A percentile compares a stretch with the other conserved stretches of the same genome.
phyloP scores from a whole-genome alignment of 139 green algal species.

The Closterium sp. region DNA sequence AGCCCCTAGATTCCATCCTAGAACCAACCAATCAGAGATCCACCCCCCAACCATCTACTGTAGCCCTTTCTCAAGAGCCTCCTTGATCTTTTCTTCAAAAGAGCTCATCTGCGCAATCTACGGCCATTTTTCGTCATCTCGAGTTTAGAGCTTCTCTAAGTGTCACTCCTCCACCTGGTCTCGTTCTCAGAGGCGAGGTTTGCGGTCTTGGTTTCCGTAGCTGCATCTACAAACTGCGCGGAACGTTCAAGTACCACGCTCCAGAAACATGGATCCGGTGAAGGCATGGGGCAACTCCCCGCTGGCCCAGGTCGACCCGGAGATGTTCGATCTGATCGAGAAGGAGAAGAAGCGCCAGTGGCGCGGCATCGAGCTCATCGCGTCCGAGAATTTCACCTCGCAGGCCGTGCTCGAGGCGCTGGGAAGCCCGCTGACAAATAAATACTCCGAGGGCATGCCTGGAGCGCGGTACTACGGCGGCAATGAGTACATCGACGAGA shows the following conservation, averaged over 20 bases:
- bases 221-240: not conserved
- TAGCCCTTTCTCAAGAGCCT: too few species aligned
- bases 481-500: constrained; percentile 79
- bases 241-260: not conserved
- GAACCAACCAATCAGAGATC: too few species aligned
- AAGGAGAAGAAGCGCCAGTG: constrained; percentile 91
- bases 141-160: too few species aligned
- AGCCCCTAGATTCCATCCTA: too few species aligned
- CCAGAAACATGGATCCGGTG: constrained; percentile 15
- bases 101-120: too few species aligned
- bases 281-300: constrained; percentile 46
- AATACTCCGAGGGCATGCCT: constrained; percentile 92
- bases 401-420: constrained; percentile 89
- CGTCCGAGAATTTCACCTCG: constrained; percentile 96
- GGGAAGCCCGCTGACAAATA: constrained; percentile 96
- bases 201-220: not conserved
- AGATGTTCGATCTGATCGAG: constrained; percentile 86
- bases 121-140: too few species aligned
- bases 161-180: not conserved
- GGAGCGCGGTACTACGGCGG: constrained; percentile 93
- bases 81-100: too few species aligned
- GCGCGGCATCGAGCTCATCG: constrained; percentile 97
- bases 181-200: not conserved
- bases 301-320: constrained; percentile 80
- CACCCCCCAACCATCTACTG: too few species aligned